phyloP scores from a whole-genome alignment of 768 basidiomycete genomes.

The Termitomyces sp. region DNA sequence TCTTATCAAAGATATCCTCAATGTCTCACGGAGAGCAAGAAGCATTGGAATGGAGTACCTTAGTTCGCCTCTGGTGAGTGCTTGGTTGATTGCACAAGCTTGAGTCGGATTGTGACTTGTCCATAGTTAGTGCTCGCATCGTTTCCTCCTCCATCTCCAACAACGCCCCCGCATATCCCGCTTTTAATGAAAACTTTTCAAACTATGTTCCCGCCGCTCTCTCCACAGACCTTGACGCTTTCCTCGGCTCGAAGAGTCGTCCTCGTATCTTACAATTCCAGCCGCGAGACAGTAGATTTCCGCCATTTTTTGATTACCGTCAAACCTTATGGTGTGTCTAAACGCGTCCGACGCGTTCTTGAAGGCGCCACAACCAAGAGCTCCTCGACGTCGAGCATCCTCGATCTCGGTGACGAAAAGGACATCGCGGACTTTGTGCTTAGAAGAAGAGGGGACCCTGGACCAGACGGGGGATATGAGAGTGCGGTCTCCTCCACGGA shows the following conservation, averaged over 20 bases:
- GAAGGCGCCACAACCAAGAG: conserved; percentile 42
- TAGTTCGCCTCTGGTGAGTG: conserved; percentile 80
- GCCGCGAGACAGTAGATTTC: conserved; percentile 82
- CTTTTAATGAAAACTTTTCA: conserved; percentile 97
- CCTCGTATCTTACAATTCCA: conserved; percentile 85
- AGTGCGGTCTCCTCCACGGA: conserved; percentile 76
- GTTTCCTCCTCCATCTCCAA: conserved; percentile 69
- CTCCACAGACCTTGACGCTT: conserved; percentile 71
- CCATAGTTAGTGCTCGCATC: conserved; percentile 86
- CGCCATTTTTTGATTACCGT: conserved; percentile 95
- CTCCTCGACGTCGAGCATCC: conserved; percentile 35
- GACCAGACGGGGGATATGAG: conserved; percentile 70
- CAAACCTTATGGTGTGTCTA: conserved; percentile 90
- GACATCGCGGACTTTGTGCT: conserved; percentile 96
- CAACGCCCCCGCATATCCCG: conserved; percentile 76
- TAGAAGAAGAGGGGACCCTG: conserved; percentile 55
- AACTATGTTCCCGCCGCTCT: conserved; percentile 90
- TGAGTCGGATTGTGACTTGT: not conserved
- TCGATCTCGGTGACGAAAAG: conserved; percentile 84
- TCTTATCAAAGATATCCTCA: conserved; percentile 77
- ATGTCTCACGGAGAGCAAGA: conserved; percentile 57
- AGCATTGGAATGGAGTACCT: conserved; percentile 87
- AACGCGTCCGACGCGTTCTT: conserved; percentile 82
- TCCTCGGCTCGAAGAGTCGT: conserved; percentile 93
- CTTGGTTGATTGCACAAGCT: not conserved